Conservation (phyloP, 2,329 filamentous ascomycete species). For the Talaromyces rugulosus region DNA sequence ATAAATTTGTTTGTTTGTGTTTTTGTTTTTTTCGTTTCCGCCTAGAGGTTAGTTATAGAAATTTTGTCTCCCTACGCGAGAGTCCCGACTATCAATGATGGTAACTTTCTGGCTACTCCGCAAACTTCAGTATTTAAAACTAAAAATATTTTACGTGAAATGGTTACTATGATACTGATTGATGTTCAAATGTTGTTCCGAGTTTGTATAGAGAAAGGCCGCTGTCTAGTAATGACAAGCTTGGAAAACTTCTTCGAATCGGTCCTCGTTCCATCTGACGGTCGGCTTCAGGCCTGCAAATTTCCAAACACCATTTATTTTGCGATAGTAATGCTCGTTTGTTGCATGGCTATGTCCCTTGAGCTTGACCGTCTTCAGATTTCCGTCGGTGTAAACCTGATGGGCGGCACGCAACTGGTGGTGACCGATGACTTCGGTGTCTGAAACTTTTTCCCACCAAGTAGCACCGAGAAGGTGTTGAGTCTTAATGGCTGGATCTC, state of each 20-base stretch:
- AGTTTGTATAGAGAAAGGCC: not conserved
- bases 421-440: conserved; percentile 57
- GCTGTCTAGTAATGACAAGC: conserved; percentile 5
- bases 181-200: not conserved
- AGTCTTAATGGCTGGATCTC: conserved; percentile 58
- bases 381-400: conserved; percentile 56
- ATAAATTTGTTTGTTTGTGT: not conserved
- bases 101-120: not conserved
- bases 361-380: conserved; percentile 45
- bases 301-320: conserved; percentile 59
- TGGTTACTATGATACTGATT: not conserved
- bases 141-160: not conserved
- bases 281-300: conserved; percentile 54
- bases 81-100: too few relatives aligned
- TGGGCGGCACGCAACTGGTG: conserved; percentile 61
- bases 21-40: not conserved
- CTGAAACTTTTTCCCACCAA: conserved; percentile 55
- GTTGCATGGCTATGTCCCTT: conserved; percentile 59
- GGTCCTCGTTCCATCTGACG: conserved; percentile 56
- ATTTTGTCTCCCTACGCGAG: not conserved
- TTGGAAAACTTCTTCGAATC: conserved; percentile 54
- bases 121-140: not conserved
- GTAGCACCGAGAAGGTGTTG: conserved; percentile 62
- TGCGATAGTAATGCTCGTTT: conserved; percentile 56
- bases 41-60: not conserved